Evolutionary conservation across 2,329 filamentous ascomycete genomes (phyloP), one percentile per base, ranked within the genome.

Genomic region (Fusarium metavorans): DNA sequence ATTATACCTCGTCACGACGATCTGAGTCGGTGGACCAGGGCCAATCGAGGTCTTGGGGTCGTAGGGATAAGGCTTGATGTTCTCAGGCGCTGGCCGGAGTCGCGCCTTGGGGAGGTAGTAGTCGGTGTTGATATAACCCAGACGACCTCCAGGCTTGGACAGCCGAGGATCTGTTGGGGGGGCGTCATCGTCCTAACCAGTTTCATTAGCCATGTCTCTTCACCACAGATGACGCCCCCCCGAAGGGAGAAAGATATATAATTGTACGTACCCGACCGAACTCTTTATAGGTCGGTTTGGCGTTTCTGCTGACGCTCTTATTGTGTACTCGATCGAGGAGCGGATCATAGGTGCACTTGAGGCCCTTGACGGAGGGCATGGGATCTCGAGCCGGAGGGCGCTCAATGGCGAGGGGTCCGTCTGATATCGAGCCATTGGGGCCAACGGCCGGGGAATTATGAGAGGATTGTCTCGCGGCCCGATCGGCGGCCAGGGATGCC

Each of bases 1-100:
- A 82, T 98, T 97, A 81, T 98, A 98, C n/a, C 95, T 95, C n/a
- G 92, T 95, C 23, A 98, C 95, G 5, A 98, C 92, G 58, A 99
- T 91, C 81, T 98, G 95, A 3, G 93, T 95, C 2, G 97, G 94
- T 16, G 96, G 96, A 0, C 95, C 95, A 27, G 95, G 94, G 0
- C 95, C 96, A 77, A 97, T 91, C 3, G 96, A 97, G 6, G 94
- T 95, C 77, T 91, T 91, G 6, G 92, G 85, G 81, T 98, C 95
- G 83, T 95, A 97, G 30, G 90, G 84, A 83, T 97, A 98, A 25
- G 93, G 92, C 81, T 91, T 94, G 61, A 98, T 85, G 70, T 93
- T 92, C 83, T 98, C 97, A 1, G 93, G 93, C 32, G 93, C 89
- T 77, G 89, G 90, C 80, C 90, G 93, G 80, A 92, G 85, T 78